Conservation (phyloP, 2,329 filamentous ascomycete genomes). For the Fusarium pseudograminearum region DNA sequence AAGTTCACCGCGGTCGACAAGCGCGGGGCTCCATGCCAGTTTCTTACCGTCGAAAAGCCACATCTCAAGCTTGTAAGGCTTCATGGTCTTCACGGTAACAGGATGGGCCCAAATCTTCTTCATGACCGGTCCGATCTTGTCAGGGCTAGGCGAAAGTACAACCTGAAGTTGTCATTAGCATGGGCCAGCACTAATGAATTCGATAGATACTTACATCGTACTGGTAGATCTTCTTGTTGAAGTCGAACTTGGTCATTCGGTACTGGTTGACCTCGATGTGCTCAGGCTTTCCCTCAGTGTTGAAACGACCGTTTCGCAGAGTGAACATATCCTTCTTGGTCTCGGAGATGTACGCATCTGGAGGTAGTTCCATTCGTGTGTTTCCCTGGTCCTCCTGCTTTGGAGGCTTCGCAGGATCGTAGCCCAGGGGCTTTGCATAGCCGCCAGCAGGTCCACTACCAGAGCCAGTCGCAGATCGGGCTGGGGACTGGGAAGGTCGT, state of each 20-base stretch:
- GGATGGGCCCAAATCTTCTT: conserved; percentile 81
- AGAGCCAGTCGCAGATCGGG: conserved; percentile 36
- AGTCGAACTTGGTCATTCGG: conserved; percentile 69
- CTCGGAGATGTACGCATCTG: conserved; percentile 64
- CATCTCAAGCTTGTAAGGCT: conserved; percentile 55
- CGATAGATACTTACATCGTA: conserved; percentile 79
- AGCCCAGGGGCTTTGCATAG: conserved; percentile 54
- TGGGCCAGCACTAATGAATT: not conserved
- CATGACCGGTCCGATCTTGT: conserved; percentile 73
- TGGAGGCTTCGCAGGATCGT: conserved; percentile 58
- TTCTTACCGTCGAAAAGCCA: conserved; percentile 88
- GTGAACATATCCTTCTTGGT: conserved; percentile 53
- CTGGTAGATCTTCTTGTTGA: conserved; percentile 75
- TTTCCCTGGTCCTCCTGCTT: conserved; percentile 52
- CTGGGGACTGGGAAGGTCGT: conserved; percentile 39
- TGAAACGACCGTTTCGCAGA: conserved; percentile 59
- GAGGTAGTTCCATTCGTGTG: conserved; percentile 67
- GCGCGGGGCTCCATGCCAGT: conserved; percentile 77
- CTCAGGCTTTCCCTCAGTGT: conserved; percentile 67
- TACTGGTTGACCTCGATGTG: conserved; percentile 79
- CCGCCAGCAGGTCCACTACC: conserved; percentile 26
- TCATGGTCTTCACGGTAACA: conserved; percentile 67
- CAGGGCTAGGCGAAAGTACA: conserved; percentile 69
- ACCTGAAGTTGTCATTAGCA: conserved; percentile 62
- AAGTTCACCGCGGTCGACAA: conserved; percentile 61